A percentile compares a stretch with the other conserved stretches of the same genome.
phyloP scores from a whole-genome alignment of 768 basidiomycete species.

The Russula brevipes region DNA sequence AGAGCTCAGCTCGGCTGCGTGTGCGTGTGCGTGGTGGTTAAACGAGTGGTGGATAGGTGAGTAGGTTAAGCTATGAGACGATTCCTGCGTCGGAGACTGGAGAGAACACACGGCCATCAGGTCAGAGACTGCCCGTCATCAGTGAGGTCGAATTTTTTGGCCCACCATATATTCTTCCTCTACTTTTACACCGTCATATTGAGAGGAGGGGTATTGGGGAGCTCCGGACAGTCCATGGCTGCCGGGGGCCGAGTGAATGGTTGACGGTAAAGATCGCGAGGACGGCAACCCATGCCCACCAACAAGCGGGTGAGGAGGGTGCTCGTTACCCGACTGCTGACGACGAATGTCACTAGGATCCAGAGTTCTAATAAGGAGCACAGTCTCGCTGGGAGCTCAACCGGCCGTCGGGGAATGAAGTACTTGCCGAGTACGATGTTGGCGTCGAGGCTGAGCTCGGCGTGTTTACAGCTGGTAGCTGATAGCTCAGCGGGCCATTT shows the following conservation, averaged over 20 bases:
- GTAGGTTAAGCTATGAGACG: slow-evolving; percentile 22
- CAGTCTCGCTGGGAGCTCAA: slow-evolving; percentile 30
- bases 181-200: slow-evolving; percentile 26
- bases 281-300: slow-evolving; percentile 16
- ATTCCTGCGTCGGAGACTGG: slow-evolving; percentile 25
- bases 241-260: slow-evolving; percentile 33
- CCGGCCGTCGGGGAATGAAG: slow-evolving; percentile 40
- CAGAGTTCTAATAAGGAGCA: slow-evolving; percentile 37
- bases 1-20: slow-evolving; percentile 43
- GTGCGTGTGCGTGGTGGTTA: slow-evolving; percentile 1
- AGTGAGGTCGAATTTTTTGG: background rate
- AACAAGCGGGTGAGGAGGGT: slow-evolving; percentile 37
- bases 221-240: slow-evolving; percentile 41
- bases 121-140: background rate
- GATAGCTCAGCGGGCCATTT: slow-evolving; percentile 19
- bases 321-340: slow-evolving; percentile 68
- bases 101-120: background rate
- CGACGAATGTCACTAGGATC: slow-evolving; percentile 58
- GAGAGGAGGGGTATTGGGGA: slow-evolving; percentile 19
- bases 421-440: slow-evolving; percentile 79
- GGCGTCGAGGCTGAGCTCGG: slow-evolving; percentile 25
- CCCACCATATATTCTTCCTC: slow-evolving; percentile 27
- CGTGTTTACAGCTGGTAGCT: slow-evolving; percentile 13
- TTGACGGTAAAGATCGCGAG: slow-evolving; percentile 10
- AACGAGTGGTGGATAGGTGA: slow-evolving; percentile 29